Conservation (phyloP, 2,329 filamentous ascomycete genomes). For the Colletotrichum tanaceti region DNA sequence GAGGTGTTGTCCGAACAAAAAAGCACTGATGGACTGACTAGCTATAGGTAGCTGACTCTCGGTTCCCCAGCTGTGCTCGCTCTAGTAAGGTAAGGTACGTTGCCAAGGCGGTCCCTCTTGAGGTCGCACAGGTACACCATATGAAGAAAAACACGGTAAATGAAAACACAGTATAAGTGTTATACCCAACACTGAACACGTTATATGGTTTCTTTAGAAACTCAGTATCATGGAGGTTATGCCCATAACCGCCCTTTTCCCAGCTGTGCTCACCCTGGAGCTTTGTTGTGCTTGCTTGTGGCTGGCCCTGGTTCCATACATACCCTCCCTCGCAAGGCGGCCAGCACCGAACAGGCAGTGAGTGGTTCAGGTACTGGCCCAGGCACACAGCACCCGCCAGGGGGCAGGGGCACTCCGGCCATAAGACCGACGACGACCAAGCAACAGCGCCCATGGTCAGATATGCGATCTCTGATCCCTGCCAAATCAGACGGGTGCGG, state of each 20-base stretch:
- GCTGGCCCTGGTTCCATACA: conserved; percentile 1
- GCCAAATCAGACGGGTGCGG: conserved; percentile 4
- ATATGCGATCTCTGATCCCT: conserved; percentile 28
- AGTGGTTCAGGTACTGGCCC: conserved; percentile 1
- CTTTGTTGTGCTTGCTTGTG: neutral
- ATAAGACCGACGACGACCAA: neutral
- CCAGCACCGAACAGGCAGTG: conserved; percentile 1
- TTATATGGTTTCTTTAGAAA: too few species aligned
- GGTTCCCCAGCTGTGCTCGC: neutral
- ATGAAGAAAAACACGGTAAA: too few species aligned
- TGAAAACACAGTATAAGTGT: too few species aligned
- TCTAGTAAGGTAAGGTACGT: too few species aligned
- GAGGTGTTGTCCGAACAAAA: neutral
- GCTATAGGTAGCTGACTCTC: too few species aligned
- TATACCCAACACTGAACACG: too few species aligned
- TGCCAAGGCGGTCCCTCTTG: too few species aligned
- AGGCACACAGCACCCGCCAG: conserved; percentile 17
- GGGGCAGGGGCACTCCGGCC: too few species aligned
- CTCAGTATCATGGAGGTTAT: too few species aligned
- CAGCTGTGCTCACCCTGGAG: neutral
- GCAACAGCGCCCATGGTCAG: conserved; percentile 7
- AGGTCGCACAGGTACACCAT: too few species aligned
- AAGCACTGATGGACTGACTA: neutral
- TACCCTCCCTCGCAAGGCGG: neutral
- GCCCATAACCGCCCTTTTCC: too few species aligned